Evolutionary conservation across 441 rosid genomes (phyloP).

Genomic region (Aleurites moluccanus): DNA sequence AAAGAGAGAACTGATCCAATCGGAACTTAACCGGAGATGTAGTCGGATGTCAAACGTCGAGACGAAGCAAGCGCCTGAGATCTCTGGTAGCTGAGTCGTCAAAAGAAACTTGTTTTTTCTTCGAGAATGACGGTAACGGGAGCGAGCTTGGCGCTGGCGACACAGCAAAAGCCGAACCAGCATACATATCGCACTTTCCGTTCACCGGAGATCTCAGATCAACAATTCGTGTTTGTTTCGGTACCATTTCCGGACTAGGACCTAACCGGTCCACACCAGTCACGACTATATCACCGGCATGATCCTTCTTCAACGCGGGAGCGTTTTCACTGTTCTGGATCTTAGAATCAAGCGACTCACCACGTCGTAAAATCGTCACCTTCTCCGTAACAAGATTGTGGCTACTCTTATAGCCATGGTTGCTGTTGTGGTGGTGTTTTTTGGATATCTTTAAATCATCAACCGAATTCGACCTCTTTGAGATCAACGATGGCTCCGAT

Average conservation of each 20-base stretch:
- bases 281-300: constrained; percentile 13
- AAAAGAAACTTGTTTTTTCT: constrained; percentile 43
- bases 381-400: constrained; percentile 35
- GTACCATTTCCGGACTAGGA: constrained; percentile 32
- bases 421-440: background rate
- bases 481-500: constrained; percentile 35
- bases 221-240: constrained; percentile 27
- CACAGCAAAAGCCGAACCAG: constrained; percentile 71
- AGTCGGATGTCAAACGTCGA: constrained; percentile 40
- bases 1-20: background rate
- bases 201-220: constrained; percentile 31
- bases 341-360: constrained; percentile 62
- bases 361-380: constrained; percentile 60
- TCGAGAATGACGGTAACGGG: constrained; percentile 80
- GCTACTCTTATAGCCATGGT: background rate
- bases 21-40: background rate
- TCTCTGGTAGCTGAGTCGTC: constrained; percentile 84
- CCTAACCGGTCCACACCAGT: constrained; percentile 33
- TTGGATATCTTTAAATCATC: constrained; percentile 24
- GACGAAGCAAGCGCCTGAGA: constrained; percentile 80
- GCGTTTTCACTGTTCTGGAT: constrained; percentile 27
- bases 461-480: constrained; percentile 27
- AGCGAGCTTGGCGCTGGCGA: constrained; percentile 95
- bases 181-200: constrained; percentile 48
- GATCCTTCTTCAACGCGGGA: constrained; percentile 10